Evolutionary conservation across 1,284 basidiomycete species (phyloP).

Genomic region (Trichosporon asahii): DNA sequence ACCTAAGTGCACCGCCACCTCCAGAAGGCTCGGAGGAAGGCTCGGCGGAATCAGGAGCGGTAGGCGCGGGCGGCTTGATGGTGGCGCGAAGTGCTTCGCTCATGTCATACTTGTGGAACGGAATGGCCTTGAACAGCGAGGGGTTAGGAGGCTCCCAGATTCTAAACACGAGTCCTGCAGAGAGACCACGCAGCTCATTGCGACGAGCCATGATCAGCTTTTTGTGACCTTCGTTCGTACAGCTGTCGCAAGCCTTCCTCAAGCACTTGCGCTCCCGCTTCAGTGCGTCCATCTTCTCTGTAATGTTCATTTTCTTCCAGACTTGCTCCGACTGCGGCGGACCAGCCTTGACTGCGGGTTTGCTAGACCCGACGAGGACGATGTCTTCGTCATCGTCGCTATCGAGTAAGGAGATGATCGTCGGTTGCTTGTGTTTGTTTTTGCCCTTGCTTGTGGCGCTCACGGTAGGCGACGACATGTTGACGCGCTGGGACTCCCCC

Average conservation of each 20-base stretch:
- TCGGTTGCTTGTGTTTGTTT: not conserved
- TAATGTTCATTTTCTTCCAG: slow-evolving; percentile 14
- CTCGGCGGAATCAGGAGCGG: not conserved
- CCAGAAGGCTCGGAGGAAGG: too few species aligned
- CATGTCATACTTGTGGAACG: slow-evolving; percentile 4
- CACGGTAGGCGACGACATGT: not conserved
- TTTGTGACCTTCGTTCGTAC: not conserved
- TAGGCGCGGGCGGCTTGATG: not conserved
- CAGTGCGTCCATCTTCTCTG: slow-evolving; percentile 11
- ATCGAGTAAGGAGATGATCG: slow-evolving; percentile 5
- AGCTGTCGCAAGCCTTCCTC: not conserved
- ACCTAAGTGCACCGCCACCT: too few species aligned
- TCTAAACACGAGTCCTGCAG: not conserved
- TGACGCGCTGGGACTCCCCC: slow-evolving; percentile 1
- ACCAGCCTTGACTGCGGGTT: not conserved
- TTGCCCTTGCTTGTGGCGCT: not conserved
- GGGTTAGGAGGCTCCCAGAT: not conserved
- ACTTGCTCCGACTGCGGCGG: not conserved
- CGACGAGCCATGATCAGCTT: not conserved
- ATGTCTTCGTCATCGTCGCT: slow-evolving; percentile 19
- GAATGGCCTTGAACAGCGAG: not conserved
- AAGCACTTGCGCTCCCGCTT: slow-evolving; percentile 8
- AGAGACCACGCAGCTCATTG: not conserved
- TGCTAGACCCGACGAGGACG: slow-evolving; percentile 6
- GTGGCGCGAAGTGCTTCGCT: not conserved